Evolutionary conservation across 495 filamentous ascomycete genomes (phyloP).

Genomic region (Podospora pseudocomata): DNA sequence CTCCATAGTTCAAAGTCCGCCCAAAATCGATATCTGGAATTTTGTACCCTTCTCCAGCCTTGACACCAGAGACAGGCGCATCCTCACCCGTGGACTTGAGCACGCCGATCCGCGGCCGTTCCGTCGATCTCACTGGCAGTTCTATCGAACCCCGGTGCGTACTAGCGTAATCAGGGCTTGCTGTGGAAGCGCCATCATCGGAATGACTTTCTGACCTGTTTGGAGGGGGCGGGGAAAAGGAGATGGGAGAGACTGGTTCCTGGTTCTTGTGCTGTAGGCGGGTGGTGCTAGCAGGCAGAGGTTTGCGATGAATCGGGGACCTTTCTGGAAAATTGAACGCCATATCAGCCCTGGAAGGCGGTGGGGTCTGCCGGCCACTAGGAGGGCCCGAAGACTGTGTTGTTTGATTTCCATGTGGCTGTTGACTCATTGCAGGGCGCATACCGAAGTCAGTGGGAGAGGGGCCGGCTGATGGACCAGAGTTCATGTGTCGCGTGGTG

Average conservation of each 20-base stretch:
- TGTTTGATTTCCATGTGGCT: slow-evolving; percentile 2
- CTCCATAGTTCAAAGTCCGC: slow-evolving; percentile 67
- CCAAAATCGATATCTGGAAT: slow-evolving; percentile 86
- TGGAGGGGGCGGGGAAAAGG: slow-evolving; percentile 30
- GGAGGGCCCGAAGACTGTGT: slow-evolving; percentile 20
- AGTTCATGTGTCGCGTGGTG: neutral
- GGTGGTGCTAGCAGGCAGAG: slow-evolving; percentile 51
- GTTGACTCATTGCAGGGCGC: neutral
- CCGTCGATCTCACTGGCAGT: slow-evolving; percentile 53
- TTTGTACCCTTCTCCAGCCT: slow-evolving; percentile 39
- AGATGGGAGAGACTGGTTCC: slow-evolving; percentile 24
- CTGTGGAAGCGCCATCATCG: slow-evolving; percentile 49
- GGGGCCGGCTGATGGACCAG: slow-evolving; percentile 10
- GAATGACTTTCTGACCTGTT: slow-evolving; percentile 40
- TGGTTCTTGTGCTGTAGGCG: slow-evolving; percentile 36
- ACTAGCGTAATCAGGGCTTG: slow-evolving; percentile 63
- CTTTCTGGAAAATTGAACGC: slow-evolving; percentile 28
- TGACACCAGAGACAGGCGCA: slow-evolving; percentile 29
- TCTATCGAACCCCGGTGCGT: slow-evolving; percentile 59
- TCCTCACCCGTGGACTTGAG: slow-evolving; percentile 72
- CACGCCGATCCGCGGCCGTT: slow-evolving; percentile 75
- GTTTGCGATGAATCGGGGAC: slow-evolving; percentile 52
- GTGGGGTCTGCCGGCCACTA: slow-evolving; percentile 38
- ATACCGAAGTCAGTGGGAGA: neutral
- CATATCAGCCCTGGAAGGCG: slow-evolving; percentile 25